Evolutionary conservation across 495 filamentous ascomycete genomes (phyloP).

Genomic region (Penicillium psychrofluorescens): DNA sequence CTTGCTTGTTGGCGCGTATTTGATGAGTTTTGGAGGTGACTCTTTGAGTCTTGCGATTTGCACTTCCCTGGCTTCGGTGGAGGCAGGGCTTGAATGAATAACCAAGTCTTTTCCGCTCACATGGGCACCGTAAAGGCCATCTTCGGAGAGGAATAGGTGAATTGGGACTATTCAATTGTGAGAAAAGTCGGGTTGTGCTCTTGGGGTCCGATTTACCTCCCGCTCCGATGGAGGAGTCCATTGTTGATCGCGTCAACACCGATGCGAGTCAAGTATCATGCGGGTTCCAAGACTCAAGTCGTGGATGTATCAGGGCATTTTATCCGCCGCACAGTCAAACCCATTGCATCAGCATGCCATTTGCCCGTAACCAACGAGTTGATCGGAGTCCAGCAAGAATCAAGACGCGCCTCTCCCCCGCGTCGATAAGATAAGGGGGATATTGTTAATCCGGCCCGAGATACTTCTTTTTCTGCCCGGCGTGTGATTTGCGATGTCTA

Average conservation of each 20-base stretch:
- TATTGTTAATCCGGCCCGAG: conserved; percentile 17
- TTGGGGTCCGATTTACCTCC: conserved; percentile 16
- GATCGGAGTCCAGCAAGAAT: too few relatives aligned
- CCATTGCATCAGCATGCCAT: too few relatives aligned
- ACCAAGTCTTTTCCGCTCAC: conserved; percentile 29
- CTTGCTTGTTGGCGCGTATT: conserved; percentile 14
- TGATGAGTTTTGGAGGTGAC: conserved; percentile 23
- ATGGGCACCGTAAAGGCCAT: conserved; percentile 29
- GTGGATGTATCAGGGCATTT: background rate
- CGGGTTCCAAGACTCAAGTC: background rate
- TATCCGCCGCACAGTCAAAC: background rate
- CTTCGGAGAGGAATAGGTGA: conserved; percentile 22
- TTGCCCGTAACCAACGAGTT: too few relatives aligned
- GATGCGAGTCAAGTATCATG: background rate
- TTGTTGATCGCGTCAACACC: conserved; percentile 14
- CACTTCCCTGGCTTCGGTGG: conserved; percentile 25
- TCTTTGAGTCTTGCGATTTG: conserved; percentile 29
- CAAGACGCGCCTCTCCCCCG: too few relatives aligned
- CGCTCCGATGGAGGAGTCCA: conserved; percentile 25
- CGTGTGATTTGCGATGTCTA: too few relatives aligned
- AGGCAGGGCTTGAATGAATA: conserved; percentile 25
- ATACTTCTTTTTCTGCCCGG: too few relatives aligned
- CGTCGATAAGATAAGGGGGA: conserved; percentile 26
- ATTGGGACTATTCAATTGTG: conserved; percentile 11
- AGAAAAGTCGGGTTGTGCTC: background rate